These are phyloP conservation scores for Puya raimondii DNA, from an alignment of 176 grass and related monocot genomes.

Conservation along the genomic window DNA sequence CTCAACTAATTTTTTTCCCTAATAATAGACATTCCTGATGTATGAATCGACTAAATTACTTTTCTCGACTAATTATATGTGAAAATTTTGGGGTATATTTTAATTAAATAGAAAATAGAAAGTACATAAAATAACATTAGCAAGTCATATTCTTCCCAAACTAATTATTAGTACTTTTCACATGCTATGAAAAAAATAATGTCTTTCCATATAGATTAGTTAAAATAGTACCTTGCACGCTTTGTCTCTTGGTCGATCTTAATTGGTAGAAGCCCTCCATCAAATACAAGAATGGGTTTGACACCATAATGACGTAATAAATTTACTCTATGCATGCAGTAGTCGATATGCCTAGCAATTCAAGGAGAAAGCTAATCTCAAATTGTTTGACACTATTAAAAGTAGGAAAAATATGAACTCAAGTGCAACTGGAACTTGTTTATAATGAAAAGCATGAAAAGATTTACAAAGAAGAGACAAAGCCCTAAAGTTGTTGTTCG, in stretches of 20 bases:
- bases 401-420: neutral
- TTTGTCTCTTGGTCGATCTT: constrained; percentile 80
- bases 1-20: neutral
- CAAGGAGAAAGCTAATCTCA: constrained; percentile 4
- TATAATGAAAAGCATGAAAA: too few relatives aligned
- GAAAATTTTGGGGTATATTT: too few relatives aligned
- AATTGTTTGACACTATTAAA: neutral
- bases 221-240: constrained; percentile 52
- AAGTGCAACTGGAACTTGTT: neutral
- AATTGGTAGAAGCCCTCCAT: constrained; percentile 84
- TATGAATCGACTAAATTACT: too few relatives aligned
- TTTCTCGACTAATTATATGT: too few relatives aligned
- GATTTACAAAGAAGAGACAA: too few relatives aligned
- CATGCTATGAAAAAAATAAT: neutral
- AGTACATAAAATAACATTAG: neutral
- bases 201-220: neutral
- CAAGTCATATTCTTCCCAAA: too few relatives aligned
- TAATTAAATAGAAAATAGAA: too few relatives aligned
- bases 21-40: too few relatives aligned
- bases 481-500: too few relatives aligned
- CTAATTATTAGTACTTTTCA: too few relatives aligned
- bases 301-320: constrained; percentile 67
- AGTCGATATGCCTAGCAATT: constrained; percentile 59
- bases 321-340: constrained; percentile 97
- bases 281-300: constrained; percentile 91